Conservation (phyloP, 805 yeast species). For the Blastobotrys americana region DNA sequence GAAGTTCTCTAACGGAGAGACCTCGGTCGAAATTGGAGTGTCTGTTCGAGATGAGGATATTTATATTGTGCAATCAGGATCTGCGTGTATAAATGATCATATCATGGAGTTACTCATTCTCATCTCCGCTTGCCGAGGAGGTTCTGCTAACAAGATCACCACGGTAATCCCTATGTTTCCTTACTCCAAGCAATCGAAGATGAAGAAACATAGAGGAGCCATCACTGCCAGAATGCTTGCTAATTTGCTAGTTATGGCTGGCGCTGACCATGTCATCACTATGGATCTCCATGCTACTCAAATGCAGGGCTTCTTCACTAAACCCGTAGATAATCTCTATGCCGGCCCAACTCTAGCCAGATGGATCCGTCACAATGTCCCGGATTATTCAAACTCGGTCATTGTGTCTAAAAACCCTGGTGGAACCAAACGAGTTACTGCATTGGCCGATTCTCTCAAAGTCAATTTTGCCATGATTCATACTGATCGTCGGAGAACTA, state of each 20-base stretch:
- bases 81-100: conserved; percentile 81
- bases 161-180: conserved; percentile 98
- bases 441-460: conserved; percentile 92
- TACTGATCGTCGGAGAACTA: conserved; percentile 89
- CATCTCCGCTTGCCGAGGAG: conserved; percentile 94
- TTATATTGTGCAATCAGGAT: conserved; percentile 84
- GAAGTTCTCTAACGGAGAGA: conserved; percentile 95
- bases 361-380: conserved; percentile 89
- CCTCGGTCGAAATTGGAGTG: conserved; percentile 90
- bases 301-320: conserved; percentile 97
- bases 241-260: conserved; percentile 91
- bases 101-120: conserved; percentile 93
- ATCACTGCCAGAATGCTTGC: conserved; percentile 98
- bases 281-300: conserved; percentile 96
- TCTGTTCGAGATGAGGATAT: conserved; percentile 97
- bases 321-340: conserved; percentile 93
- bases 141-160: conserved; percentile 94
- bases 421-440: conserved; percentile 96
- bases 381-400: conserved; percentile 78
- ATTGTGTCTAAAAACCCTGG: conserved; percentile 99
- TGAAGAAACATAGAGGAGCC: conserved; percentile 98
- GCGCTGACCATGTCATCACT: conserved; percentile 96
- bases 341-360: conserved; percentile 95
- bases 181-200: conserved; percentile 92
- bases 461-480: conserved; percentile 98